Evolutionary conservation across 1,139 yeast genomes (phyloP).

Genomic region (Sugiyamaella paludigena): DNA sequence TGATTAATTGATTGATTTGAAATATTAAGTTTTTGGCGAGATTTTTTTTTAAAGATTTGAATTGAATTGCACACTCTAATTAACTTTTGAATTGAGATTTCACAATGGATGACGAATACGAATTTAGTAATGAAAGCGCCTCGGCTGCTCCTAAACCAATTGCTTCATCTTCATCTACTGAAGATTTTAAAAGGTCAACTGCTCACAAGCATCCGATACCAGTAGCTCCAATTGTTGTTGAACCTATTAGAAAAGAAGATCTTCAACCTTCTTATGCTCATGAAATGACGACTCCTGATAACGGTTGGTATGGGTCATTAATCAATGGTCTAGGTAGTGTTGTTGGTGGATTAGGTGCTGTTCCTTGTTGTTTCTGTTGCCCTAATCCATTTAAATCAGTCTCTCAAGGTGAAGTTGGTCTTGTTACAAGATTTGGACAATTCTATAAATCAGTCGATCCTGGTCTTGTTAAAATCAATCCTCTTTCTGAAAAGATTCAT

Average conservation of each 20-base stretch:
- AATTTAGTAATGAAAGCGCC: constrained; percentile 10
- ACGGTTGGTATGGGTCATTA: constrained; percentile 43
- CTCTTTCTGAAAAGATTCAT: constrained; percentile 57
- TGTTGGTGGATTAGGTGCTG: constrained; percentile 55
- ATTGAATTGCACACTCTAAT: too few relatives aligned
- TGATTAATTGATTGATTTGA: too few relatives aligned
- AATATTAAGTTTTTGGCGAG: too few relatives aligned
- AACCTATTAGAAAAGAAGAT: constrained; percentile 36
- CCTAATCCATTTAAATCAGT: constrained; percentile 62
- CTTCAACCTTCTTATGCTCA: constrained; percentile 41
- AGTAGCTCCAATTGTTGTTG: constrained; percentile 31
- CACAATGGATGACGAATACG: constrained; percentile 13
- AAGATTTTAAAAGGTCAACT: not conserved
- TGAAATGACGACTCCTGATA: constrained; percentile 37
- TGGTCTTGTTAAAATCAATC: constrained; percentile 64
- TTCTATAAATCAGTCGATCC: constrained; percentile 67
- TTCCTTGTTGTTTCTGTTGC: constrained; percentile 58
- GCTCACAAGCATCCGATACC: not conserved
- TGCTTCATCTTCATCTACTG: constrained; percentile 1
- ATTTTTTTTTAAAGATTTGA: too few relatives aligned
- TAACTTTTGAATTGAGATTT: too few relatives aligned
- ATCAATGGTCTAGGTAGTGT: constrained; percentile 47
- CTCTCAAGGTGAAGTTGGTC: constrained; percentile 68
- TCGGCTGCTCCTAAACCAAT: not conserved
- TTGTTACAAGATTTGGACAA: constrained; percentile 68